Evolutionary conservation across 768 basidiomycete genomes (phyloP).

Genomic region (Rhodotorula paludigena): DNA sequence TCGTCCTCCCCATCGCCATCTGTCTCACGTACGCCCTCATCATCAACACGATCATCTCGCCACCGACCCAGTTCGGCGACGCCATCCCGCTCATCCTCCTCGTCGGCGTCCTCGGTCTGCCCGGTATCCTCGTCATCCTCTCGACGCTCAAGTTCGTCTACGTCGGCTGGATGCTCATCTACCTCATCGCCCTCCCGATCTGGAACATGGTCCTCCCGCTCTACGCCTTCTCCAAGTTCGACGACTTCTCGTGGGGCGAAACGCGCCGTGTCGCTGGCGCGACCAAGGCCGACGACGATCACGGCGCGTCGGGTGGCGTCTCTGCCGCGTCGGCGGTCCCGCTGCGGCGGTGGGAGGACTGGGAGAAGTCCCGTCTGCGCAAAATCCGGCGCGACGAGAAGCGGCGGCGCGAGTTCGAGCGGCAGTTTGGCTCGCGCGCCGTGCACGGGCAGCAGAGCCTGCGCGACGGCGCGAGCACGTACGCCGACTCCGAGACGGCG

Average conservation of each 20-base stretch:
- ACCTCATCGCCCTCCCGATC: slow-evolving; percentile 82
- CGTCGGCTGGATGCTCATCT: slow-evolving; percentile 96
- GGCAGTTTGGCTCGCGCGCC: slow-evolving; percentile 48
- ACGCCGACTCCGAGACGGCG: slow-evolving; percentile 43
- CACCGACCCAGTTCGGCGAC: slow-evolving; percentile 79
- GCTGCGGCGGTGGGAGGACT: slow-evolving; percentile 97
- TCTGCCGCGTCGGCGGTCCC: slow-evolving; percentile 65
- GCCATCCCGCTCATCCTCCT: slow-evolving; percentile 90
- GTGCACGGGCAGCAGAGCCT: slow-evolving; percentile 37
- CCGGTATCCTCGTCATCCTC: slow-evolving; percentile 83
- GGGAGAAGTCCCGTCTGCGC: slow-evolving; percentile 90
- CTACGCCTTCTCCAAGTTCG: slow-evolving; percentile 99
- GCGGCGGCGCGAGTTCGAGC: slow-evolving; percentile 72
- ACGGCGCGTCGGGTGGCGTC: slow-evolving; percentile 61
- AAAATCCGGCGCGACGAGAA: slow-evolving; percentile 84
- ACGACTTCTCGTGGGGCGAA: slow-evolving; percentile 99
- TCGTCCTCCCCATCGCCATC: slow-evolving; percentile 91
- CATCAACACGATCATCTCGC: slow-evolving; percentile 69
- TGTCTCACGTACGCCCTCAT: slow-evolving; percentile 81
- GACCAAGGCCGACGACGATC: slow-evolving; percentile 62
- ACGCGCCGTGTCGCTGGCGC: slow-evolving; percentile 98
- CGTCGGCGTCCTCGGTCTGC: slow-evolving; percentile 83
- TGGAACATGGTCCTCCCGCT: slow-evolving; percentile 80
- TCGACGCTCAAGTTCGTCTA: slow-evolving; percentile 93
- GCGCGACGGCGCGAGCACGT: slow-evolving; percentile 56